Percentiles rank a stretch among this genome's conserved stretches.
phyloP scores from a whole-genome alignment of 495 filamentous ascomycete genomes.

The Chlorociboria aeruginascens region DNA sequence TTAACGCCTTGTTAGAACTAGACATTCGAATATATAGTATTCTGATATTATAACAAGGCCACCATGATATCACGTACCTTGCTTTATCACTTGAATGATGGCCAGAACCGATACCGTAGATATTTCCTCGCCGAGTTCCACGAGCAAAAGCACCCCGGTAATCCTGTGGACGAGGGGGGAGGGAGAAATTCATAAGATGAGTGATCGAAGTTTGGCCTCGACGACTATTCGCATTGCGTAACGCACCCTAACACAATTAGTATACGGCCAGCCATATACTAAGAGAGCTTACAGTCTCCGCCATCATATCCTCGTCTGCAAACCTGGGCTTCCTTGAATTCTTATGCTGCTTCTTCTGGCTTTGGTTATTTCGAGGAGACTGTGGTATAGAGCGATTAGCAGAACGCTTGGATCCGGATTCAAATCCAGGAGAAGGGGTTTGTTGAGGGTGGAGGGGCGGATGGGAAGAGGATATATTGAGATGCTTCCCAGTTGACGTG shows the following conservation, averaged over 20 bases:
- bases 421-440: constrained; percentile 29
- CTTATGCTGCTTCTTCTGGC: constrained; percentile 59
- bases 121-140: constrained; percentile 52
- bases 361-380: constrained; percentile 61
- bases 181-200: constrained; percentile 84
- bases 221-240: constrained; percentile 72
- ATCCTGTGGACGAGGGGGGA: constrained; percentile 61
- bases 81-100: constrained; percentile 89
- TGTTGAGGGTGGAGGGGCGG: constrained; percentile 15
- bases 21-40: no score
- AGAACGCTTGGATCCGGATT: constrained; percentile 50
- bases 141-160: constrained; percentile 36
- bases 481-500: constrained; percentile 16
- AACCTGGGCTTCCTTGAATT: constrained; percentile 36
- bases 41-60: no score
- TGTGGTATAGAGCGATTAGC: constrained; percentile 40
- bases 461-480: constrained; percentile 15
- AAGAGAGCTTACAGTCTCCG: constrained; percentile 52
- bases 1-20: no score
- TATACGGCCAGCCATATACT: background rate
- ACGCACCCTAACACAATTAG: constrained; percentile 43
- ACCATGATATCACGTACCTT: constrained; percentile 32
- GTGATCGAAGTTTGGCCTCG: constrained; percentile 95
- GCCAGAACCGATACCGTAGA: constrained; percentile 78
- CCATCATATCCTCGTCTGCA: constrained; percentile 65